Conservation (phyloP, 176 grass and related monocot genomes). For the Saccharum officinarum region DNA sequence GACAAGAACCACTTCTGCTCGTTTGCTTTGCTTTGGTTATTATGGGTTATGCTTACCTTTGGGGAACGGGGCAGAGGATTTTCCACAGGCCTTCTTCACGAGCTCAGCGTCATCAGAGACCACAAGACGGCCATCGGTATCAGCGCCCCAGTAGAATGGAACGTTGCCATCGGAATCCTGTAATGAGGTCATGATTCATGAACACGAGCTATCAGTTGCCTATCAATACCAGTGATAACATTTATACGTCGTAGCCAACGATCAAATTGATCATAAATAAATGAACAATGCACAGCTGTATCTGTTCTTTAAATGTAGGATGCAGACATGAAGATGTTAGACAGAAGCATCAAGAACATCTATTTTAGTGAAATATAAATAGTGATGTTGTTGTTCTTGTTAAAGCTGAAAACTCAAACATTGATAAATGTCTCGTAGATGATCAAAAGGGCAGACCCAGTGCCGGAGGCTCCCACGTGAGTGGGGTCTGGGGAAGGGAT, state of each 20-base stretch:
- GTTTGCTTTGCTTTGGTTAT: background rate
- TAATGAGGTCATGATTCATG: background rate
- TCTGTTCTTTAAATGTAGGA: background rate
- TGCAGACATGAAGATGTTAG: background rate
- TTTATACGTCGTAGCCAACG: too few relatives aligned
- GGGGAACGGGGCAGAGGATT: constrained; percentile 71
- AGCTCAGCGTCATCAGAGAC: constrained; percentile 62
- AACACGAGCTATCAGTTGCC: background rate
- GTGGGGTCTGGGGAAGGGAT: too few relatives aligned
- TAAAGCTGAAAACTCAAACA: background rate
- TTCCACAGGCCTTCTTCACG: constrained; percentile 56
- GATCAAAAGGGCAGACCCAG: too few relatives aligned
- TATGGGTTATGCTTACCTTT: constrained; percentile 36
- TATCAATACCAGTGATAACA: background rate
- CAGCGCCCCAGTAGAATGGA: constrained; percentile 71
- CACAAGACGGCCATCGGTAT: constrained; percentile 51
- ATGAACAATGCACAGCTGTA: background rate
- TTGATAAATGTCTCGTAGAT: background rate
- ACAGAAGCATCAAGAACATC: background rate
- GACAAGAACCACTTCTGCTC: background rate
- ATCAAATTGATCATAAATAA: background rate
- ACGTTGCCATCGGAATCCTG: constrained; percentile 57
- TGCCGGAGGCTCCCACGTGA: too few relatives aligned
- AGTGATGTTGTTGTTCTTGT: background rate
- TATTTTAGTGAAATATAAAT: background rate